Percentiles rank a stretch among this genome's conserved stretches.
These are phyloP conservation scores for Fremontodendron californicum DNA, from an alignment of 345 rosid genomes.

Conservation along the genomic window DNA sequence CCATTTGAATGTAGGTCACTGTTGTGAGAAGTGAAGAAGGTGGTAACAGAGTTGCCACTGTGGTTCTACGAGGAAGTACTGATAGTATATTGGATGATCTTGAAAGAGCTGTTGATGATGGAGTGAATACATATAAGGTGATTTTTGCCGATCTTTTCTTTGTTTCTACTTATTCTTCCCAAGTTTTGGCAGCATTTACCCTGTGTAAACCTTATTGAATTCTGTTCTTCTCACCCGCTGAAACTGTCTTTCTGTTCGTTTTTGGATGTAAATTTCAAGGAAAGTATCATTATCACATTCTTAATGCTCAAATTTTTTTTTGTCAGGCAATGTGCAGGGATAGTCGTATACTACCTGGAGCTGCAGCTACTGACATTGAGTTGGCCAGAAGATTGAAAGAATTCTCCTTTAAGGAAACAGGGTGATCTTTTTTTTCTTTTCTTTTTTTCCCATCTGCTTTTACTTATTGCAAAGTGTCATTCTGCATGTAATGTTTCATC, in stretches of 20 bases:
- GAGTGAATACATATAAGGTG: slow-evolving; percentile 98
- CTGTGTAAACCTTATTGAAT: background rate
- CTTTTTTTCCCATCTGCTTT: background rate
- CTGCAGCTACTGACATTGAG: slow-evolving; percentile 96
- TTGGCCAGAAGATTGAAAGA: slow-evolving; percentile 92
- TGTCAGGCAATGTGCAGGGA: slow-evolving; percentile 96
- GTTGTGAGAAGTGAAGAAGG: slow-evolving; percentile 88
- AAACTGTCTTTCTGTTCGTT: background rate
- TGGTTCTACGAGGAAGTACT: slow-evolving; percentile 93
- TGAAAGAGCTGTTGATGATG: slow-evolving; percentile 99
- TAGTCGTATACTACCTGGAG: slow-evolving; percentile 90
- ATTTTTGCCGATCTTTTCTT: slow-evolving; percentile 7
- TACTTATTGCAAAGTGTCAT: background rate
- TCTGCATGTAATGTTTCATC: background rate
- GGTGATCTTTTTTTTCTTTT: slow-evolving; percentile 36
- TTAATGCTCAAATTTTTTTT: background rate
- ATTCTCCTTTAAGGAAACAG: slow-evolving; percentile 86
- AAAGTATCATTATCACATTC: background rate
- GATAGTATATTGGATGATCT: slow-evolving; percentile 95
- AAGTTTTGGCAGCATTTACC: background rate
- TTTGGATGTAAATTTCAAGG: background rate
- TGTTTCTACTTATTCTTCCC: background rate
- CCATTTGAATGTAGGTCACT: slow-evolving; percentile 24
- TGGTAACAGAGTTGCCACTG: slow-evolving; percentile 80
- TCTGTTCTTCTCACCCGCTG: background rate